Evolutionary conservation across 225 moss, liverwort and hornwort genomes (phyloP), one percentile per base, ranked within the genome.

Genomic region (Marchantia paleacea): DNA sequence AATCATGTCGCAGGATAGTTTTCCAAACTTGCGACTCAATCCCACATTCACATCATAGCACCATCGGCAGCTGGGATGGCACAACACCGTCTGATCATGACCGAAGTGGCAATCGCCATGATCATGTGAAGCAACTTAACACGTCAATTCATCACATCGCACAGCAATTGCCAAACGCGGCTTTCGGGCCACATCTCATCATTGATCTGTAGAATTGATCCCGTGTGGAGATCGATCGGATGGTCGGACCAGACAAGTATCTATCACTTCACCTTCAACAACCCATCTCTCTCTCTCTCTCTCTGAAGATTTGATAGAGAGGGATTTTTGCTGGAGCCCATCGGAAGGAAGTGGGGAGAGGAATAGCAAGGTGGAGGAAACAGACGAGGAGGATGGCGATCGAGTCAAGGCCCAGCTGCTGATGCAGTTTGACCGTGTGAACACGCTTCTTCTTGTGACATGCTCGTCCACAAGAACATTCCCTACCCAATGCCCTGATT

Each of bases 21-120:
- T 81, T 79, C 79, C 85, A 85, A 81, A 79, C 85, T 85, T 81
- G 80, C 79, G 74, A 85, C 85, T 68, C 81, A 73, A 60, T 85
- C 78, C 85, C 85, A 75, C 51, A 75, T 81, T 81, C 81, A 83
- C 83, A 83, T 50, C 48, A 49, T 19, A 73, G 48, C 49, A 19
- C 20, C 48, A 10, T 57, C 22, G 48, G 50, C 14, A 39, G 30
- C 1, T 68, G 9, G 19, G 57, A 1, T 7, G 30, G 20, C 31
- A 49, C 18, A 65, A 3, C 12, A 48, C 18, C 39, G 47, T 70
- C 48, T 70, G 69, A 70, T 47, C 26, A 19, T 9, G 57, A 14
- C 48, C 28, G 48, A 12, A 6, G 19, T 66, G 28, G 8, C 28
- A 66, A 13, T 29, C 64, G 25, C 3, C 10, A 13, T 26, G 25